Evolutionary conservation across 1,284 basidiomycete species (phyloP), one percentile per base, ranked within the genome.

Genomic region (Ganoderma leucocontextum): DNA sequence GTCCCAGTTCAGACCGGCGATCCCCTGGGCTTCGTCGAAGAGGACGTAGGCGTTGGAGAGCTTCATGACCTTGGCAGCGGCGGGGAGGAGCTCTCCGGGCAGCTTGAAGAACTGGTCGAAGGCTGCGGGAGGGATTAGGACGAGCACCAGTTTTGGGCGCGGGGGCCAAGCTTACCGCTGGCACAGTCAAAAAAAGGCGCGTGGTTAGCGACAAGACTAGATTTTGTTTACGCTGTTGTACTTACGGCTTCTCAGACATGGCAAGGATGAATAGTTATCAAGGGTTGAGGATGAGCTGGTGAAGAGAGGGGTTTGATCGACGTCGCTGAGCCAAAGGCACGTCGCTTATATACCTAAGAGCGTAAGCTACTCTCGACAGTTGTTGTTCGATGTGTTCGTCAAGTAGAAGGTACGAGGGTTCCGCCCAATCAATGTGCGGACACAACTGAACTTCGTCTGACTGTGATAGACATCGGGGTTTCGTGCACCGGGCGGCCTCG

Each of bases 31-130:
- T 9, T 52, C 47, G 22, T 13, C 22, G 47, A 52, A n/a, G 47
- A 52, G 25, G 47, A 52, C 6, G 47, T 25, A 52, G 25, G 12
- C 25, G 47, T 52, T 52, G 12, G 47, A 52, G 47, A 52, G 47
- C 22, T 52, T 52, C 47, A 52, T 52, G 47, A 52, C 47, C 22
- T 25, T 52, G 22, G 22, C 47, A 1, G 22, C 47, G 8, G 47
- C 47, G 22, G 25, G 47, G 22, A 52, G 47, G 22, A 52, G 47
- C 22, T 9, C 12, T 10, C 25, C 22, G 22, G 47, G 47, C 22
- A 52, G 47, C 12, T 13, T 52, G 47, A 52, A 52, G 47, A 52
- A 52, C 47, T 52, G 47, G 47, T 22, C 47, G 47, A 52, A 52
- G 25, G 22, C 47, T 52, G 22, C 12, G 12, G n/a, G 47, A 25